Conservation (phyloP, 495 filamentous ascomycete genomes). For the Penicillium robsamsonii region DNA sequence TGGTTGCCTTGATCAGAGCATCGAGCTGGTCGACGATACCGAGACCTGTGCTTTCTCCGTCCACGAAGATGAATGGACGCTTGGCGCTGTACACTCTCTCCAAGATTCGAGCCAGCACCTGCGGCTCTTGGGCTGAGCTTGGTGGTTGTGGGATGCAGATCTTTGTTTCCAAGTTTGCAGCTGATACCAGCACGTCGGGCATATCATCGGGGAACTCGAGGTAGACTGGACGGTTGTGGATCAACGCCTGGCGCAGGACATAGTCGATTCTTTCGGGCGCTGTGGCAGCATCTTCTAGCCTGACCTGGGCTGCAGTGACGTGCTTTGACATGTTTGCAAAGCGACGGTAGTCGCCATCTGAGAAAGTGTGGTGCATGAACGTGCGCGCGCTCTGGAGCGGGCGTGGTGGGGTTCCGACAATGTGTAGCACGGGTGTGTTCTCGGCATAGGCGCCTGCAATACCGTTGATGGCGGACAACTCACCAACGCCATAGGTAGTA, state of each 20-base stretch:
- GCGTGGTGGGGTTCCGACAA: slow-evolving; percentile 60
- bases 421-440: slow-evolving; percentile 74
- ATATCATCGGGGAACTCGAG: slow-evolving; percentile 45
- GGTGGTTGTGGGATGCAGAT: slow-evolving; percentile 16
- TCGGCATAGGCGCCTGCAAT: slow-evolving; percentile 73
- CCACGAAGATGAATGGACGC: slow-evolving; percentile 37
- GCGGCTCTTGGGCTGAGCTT: slow-evolving; percentile 17
- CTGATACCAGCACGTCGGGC: slow-evolving; percentile 31
- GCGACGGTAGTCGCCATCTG: slow-evolving; percentile 41
- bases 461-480: slow-evolving; percentile 72
- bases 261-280: slow-evolving; percentile 41
- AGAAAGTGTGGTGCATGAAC: slow-evolving; percentile 46
- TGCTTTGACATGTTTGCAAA: slow-evolving; percentile 39
- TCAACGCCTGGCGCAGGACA: slow-evolving; percentile 35
- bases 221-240: slow-evolving; percentile 45
- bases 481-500: slow-evolving; percentile 80
- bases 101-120: slow-evolving; percentile 25
- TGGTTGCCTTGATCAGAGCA: slow-evolving; percentile 26
- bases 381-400: slow-evolving; percentile 28
- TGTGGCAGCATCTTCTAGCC: slow-evolving; percentile 33
- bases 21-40: slow-evolving; percentile 30
- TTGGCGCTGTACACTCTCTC: slow-evolving; percentile 34
- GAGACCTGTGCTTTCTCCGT: slow-evolving; percentile 31
- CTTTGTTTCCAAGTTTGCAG: slow-evolving; percentile 21
- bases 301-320: slow-evolving; percentile 41